Evolutionary conservation across 495 filamentous ascomycete genomes (phyloP), one percentile per base, ranked within the genome.

Genomic region (Amphirosellinia nigrospora): DNA sequence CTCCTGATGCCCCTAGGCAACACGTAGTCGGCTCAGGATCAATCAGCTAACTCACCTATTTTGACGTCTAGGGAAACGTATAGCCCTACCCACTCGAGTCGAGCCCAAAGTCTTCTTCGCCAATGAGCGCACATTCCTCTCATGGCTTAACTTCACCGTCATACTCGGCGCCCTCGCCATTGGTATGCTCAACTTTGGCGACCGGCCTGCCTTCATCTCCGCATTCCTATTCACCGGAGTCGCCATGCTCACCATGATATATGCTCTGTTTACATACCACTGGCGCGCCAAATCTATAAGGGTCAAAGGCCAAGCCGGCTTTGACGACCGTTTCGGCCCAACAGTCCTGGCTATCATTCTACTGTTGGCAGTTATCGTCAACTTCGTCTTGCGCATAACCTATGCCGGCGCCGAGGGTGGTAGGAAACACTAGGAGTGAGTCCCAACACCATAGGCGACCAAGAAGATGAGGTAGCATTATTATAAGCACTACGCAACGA

Each of bases 31-130:
- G 45, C 30, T 39, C 26, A n/a, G 34, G 64, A 28, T 11, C 66
- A 60, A 36, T 4, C 66, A 23, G 26, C 52, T 56, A 41, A 70
- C 45, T 38, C 48, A 19, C 0, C n/a, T 10, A 13, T 58, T 48
- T 13, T 21, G 5, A 34, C 34, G 69, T 48, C 38, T 76, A 94
- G 94, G 94, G 86, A 99, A 99, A 80, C 94, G 96, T 73, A 99
- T 99, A 79, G 94, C 96, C 71, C 93, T 99, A 71, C 96, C 96
- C 64, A 97, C 94, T 50, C 94, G 96, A 71, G 94, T 99, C 81
- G 96, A 99, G 79, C 96, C 96, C 46, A 99, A 99, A 82, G 96
- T 99, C 83, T 99, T 98, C 89, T 99, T 99, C 86, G 96, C 96
- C 80, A 98, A 98, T 85, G 96, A 99, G 85, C 94, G 96, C 63